Base-by-base conservation (phyloP, 2,329 filamentous ascomycete genomes). In the Aspergillus melleus region DNA sequence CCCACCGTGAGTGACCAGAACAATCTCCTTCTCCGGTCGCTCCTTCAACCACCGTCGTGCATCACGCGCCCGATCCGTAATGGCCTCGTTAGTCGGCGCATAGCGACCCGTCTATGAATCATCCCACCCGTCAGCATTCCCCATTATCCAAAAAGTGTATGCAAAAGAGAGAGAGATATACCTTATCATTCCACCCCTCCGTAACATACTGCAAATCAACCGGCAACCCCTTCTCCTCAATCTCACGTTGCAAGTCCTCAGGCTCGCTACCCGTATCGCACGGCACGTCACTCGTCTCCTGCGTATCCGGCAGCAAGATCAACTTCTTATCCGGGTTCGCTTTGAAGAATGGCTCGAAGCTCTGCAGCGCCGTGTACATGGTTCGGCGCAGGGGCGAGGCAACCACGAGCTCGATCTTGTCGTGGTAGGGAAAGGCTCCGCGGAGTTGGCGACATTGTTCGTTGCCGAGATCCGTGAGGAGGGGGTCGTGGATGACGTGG, bases 361-460 rank as follows among this genome's bases (percentile, higher is more conserved):
- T 84, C 56, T 86, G 78, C 30, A 92, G 81, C 36, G 89, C 88
- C 2, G 92, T 96, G 76, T 91, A 86, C 50, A 96, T 81, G 2
- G 92, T 96, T 62, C 92, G 87, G 54, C 89, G 88, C 66, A 96
- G 83, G 6, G 92, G 92, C 1, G 91, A 95, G 44, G 91, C 87
- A 22, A 92, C 83, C 12, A 96, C 83, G 66, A 90, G 83, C 4
- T 89, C 88, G 69, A 95, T 79, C 44, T 82, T 76, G 62, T 80
- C 78, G 72, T 90, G 88, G 74, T 84, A 76, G 10, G 89, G 85
- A 72, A 96, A 96, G 52, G 62, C 68, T 30, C 80, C 71, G 67
- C 83, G 76, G 46, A 96, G 86, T 16, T 76, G 73, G 26, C 76
- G 79, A 78, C 92, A 96, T 82, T 97, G 92, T 62, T 86, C 70